Evolutionary conservation across 2,329 filamentous ascomycete species (phyloP), one percentile per base, ranked within the genome.

Genomic region (Teratosphaeria destructans): DNA sequence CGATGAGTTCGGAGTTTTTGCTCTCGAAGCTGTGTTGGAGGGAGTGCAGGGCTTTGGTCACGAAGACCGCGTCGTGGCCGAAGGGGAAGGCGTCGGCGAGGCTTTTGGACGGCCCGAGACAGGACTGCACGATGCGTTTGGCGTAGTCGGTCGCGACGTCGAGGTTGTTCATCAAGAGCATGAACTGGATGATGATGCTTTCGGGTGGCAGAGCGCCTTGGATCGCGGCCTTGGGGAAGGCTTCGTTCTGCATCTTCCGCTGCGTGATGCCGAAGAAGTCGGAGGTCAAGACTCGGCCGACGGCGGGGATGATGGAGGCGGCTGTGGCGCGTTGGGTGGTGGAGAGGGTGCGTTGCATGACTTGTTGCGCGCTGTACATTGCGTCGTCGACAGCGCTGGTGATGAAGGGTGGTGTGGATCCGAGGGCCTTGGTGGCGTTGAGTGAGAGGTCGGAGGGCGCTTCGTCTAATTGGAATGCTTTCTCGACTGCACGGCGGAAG

Each of bases 251-350:
- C 94, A 99, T 97, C 75, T 95, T 96, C 60, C 93, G 87, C 73
- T 97, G 93, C 47, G 96, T 86, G 91, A 99, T 96, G 68, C 90
- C 90, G 64, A 97, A 86, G 71, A 97, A 99, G 73, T 99, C 94
- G 3, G 86, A 85, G 34, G 88, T 85, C 3, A 99, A 82, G 0
- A 99, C 86, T 37, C 90, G 84, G 19, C 87, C 84, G 5, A 97
- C 79, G 0, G 86, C 88, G 2, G 91, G 88, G 29, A 96, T 77
- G 6, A 95, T 88, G 59, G 84, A 89, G 52, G 84, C 84, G 26
- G 95, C 82, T 3, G 96, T 85, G 19, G 86, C 81, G 65, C 86
- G 81, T 71, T 96, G 92, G 2, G 89, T 90, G 0, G 95, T 97
- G 0, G 89, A 87, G 26, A 97, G 79, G 0, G 90, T 89, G 64